These are phyloP conservation scores for Metschnikowia noctiluminum DNA, from an alignment of 805 yeast genomes.

Conservation along the genomic window DNA sequence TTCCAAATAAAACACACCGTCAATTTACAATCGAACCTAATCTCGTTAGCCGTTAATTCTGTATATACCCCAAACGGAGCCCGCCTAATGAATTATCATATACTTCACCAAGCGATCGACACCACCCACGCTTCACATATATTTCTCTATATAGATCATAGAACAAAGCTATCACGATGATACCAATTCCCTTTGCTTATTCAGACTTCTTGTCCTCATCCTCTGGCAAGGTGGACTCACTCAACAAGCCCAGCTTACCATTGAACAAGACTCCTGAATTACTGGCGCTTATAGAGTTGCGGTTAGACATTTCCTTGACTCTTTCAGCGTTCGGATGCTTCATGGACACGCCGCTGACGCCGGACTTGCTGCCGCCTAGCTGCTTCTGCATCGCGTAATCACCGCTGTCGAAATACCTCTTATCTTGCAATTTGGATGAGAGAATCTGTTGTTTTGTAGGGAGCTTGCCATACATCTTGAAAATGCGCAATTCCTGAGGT, in stretches of 20 bases:
- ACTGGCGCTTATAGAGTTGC: conserved; percentile 54
- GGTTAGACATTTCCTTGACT: conserved; percentile 53
- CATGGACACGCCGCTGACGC: conserved; percentile 38
- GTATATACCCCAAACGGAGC: no score
- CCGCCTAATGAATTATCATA: no score
- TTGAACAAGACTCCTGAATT: conserved; percentile 42
- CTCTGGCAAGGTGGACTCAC: conserved; percentile 38
- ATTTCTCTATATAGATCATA: neutral
- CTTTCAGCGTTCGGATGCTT: conserved; percentile 55
- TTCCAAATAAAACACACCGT: no score
- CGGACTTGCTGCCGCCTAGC: conserved; percentile 29
- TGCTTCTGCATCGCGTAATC: conserved; percentile 80
- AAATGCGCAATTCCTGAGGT: conserved; percentile 77
- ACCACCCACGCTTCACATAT: no score
- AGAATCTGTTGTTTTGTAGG: conserved; percentile 79
- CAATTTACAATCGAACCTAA: no score
- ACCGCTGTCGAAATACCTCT: conserved; percentile 91
- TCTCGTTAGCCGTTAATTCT: no score
- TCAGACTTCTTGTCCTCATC: conserved; percentile 16
- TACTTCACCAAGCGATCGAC: no score
- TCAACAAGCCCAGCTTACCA: conserved; percentile 54
- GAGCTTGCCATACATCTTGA: conserved; percentile 77
- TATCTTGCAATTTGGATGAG: conserved; percentile 72
- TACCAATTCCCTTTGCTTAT: neutral
- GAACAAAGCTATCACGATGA: neutral